A percentile compares a stretch with the other conserved stretches of the same genome.
These are phyloP conservation scores for Chaetomium sp. DNA, from an alignment of 2,329 filamentous ascomycete genomes.

Conservation along the genomic window DNA sequence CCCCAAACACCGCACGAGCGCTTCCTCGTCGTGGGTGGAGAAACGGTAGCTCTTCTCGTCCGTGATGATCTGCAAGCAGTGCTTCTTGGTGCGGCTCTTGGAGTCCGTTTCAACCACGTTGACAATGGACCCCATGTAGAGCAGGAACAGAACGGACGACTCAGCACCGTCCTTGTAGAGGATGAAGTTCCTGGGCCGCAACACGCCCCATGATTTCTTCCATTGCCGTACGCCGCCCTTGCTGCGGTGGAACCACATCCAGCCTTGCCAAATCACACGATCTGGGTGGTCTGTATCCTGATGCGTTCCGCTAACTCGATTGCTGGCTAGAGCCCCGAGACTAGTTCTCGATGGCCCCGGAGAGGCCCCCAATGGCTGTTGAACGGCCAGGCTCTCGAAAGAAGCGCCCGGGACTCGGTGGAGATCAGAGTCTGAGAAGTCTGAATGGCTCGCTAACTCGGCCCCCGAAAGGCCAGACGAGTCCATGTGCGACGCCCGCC, in stretches of 20 bases:
- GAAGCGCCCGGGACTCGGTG: slow-evolving; percentile 44
- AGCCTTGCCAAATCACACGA: slow-evolving; percentile 89
- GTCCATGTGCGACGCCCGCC: slow-evolving; percentile 58
- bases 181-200: slow-evolving; percentile 76
- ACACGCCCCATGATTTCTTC: slow-evolving; percentile 91
- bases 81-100: slow-evolving; percentile 72
- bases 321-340: slow-evolving; percentile 46
- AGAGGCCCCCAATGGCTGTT: slow-evolving; percentile 29
- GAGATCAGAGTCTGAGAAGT: slow-evolving; percentile 68
- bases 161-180: slow-evolving; percentile 92
- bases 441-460: slow-evolving; percentile 73
- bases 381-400: slow-evolving; percentile 43
- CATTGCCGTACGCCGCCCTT: slow-evolving; percentile 81
- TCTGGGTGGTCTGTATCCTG: slow-evolving; percentile 67
- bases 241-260: slow-evolving; percentile 76
- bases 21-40: slow-evolving; percentile 73
- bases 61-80: slow-evolving; percentile 88
- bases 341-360: slow-evolving; percentile 27
- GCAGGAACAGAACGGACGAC: slow-evolving; percentile 77
- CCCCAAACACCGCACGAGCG: slow-evolving; percentile 75
- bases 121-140: slow-evolving; percentile 72
- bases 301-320: slow-evolving; percentile 54
- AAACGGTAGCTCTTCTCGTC: slow-evolving; percentile 82
- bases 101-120: slow-evolving; percentile 91
- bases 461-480: slow-evolving; percentile 59